Conservation (phyloP, 2,329 filamentous ascomycete species). For the Colletotrichum orchidophilum region DNA sequence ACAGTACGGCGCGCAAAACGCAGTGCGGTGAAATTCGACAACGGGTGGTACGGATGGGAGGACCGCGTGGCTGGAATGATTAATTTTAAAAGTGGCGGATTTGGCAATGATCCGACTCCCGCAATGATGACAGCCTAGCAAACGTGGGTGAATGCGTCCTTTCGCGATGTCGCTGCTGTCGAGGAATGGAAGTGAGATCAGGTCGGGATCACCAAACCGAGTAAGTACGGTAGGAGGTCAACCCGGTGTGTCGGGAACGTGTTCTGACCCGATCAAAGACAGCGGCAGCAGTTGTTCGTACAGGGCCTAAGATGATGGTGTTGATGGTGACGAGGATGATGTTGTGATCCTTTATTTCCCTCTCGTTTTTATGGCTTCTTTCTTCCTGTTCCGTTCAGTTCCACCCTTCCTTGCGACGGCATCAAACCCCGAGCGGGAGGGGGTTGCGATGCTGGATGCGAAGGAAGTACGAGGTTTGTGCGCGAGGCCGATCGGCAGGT, state of each 20-base stretch:
- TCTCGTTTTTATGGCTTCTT: neutral
- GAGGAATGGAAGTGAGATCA: slow-evolving; percentile 11
- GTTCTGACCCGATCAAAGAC: neutral
- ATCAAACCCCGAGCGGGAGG: neutral
- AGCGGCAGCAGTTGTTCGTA: neutral
- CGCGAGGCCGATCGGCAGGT: slow-evolving; percentile 11
- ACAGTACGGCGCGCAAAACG: neutral
- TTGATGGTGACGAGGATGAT: neutral
- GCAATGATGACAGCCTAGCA: neutral
- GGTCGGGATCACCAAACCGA: neutral
- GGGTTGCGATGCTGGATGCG: slow-evolving; percentile 1
- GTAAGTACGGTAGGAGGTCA: neutral
- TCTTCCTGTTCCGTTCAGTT: neutral
- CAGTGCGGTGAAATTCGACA: slow-evolving; percentile 4
- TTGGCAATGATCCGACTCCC: slow-evolving; percentile 10
- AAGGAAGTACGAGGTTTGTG: neutral
- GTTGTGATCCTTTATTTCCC: neutral
- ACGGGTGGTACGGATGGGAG: neutral
- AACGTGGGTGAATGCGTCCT: neutral
- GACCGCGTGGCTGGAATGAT: slow-evolving; percentile 17
- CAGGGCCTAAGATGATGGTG: neutral
- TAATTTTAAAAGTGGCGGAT: slow-evolving; percentile 19
- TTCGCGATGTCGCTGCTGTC: neutral
- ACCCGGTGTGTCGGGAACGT: neutral
- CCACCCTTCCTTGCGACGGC: neutral